phyloP scores from a whole-genome alignment of 192 early-diverging fungal genomes.

The Coemansia furcata region DNA sequence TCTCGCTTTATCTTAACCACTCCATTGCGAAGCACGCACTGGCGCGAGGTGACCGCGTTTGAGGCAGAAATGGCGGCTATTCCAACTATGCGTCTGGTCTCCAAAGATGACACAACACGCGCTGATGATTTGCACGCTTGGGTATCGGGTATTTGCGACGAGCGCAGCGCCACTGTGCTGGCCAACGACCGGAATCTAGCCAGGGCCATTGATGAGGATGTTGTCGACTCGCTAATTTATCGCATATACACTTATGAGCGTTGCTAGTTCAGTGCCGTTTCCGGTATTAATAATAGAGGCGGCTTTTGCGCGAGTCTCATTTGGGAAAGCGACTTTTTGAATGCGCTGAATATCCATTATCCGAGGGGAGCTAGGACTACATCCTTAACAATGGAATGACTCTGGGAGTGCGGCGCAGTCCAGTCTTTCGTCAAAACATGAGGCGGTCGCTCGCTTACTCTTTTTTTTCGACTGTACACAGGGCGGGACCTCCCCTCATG shows the following conservation, averaged over 20 bases:
- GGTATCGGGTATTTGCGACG: background rate
- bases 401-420: background rate
- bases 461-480: background rate
- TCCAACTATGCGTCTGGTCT: conserved; percentile 1
- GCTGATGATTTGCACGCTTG: conserved; percentile 10
- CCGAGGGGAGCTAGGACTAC: background rate
- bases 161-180: background rate
- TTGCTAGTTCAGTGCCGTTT: background rate
- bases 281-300: background rate
- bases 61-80: conserved; percentile 20
- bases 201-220: background rate
- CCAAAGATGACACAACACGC: conserved; percentile 4
- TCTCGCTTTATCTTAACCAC: conserved; percentile 17
- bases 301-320: background rate
- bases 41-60: conserved; percentile 16
- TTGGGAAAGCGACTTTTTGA: background rate
- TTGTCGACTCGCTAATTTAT: background rate
- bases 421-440: background rate
- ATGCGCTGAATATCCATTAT: background rate
- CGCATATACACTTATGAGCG: conserved; percentile 23
- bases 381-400: background rate
- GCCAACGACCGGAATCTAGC: background rate
- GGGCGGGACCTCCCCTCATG: background rate
- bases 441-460: background rate
- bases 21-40: conserved; percentile 10